Conservation (phyloP, 2,329 filamentous ascomycete species). For the Colletotrichum sp. region DNA sequence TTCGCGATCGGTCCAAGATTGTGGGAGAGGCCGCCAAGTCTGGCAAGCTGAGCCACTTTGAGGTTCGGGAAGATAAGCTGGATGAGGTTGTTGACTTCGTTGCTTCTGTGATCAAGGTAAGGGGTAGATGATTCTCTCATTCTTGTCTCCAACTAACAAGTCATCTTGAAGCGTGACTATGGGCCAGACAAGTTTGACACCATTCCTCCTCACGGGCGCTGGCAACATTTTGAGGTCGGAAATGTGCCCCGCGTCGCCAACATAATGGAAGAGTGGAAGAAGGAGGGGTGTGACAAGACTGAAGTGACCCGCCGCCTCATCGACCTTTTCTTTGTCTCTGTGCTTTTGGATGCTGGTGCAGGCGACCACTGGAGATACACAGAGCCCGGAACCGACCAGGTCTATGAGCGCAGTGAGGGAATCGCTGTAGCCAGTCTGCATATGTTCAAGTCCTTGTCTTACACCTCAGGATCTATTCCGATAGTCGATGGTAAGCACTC, state of each 20-base stretch:
- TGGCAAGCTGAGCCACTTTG: slow-evolving; percentile 45
- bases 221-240: slow-evolving; percentile 69
- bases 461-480: slow-evolving; percentile 30
- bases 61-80: slow-evolving; percentile 42
- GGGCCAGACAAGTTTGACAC: slow-evolving; percentile 49
- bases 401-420: slow-evolving; percentile 51
- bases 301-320: slow-evolving; percentile 60
- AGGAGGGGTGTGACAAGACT: slow-evolving; percentile 41
- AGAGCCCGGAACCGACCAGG: slow-evolving; percentile 39
- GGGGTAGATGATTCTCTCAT: not conserved
- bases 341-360: slow-evolving; percentile 61
- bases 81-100: slow-evolving; percentile 47
- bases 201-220: slow-evolving; percentile 63
- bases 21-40: slow-evolving; percentile 41
- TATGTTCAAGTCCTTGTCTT: slow-evolving; percentile 51
- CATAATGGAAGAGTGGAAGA: slow-evolving; percentile 51
- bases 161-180: slow-evolving; percentile 48
- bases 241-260: slow-evolving; percentile 52
- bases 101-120: slow-evolving; percentile 45
- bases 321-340: slow-evolving; percentile 67
- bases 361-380: slow-evolving; percentile 53
- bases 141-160: not conserved
- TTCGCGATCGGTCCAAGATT: slow-evolving; percentile 37
- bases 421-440: slow-evolving; percentile 56
- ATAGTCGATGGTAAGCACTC: slow-evolving; percentile 39